These are phyloP conservation scores for Pseudocercospora fuligena DNA, from an alignment of 2,329 filamentous ascomycete genomes.

Conservation along the genomic window DNA sequence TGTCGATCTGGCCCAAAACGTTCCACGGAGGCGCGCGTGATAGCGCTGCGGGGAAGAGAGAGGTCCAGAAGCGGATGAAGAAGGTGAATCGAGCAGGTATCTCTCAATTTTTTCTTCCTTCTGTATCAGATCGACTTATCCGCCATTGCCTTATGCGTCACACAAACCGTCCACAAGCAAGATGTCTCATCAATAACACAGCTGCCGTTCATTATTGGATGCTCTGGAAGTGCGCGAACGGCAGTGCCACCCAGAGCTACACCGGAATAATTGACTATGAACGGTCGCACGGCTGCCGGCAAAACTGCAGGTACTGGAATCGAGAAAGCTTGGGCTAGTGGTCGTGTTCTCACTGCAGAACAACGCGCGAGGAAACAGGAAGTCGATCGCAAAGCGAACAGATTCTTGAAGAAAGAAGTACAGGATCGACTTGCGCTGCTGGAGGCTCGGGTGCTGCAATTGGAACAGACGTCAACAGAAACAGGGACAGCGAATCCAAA, in stretches of 20 bases:
- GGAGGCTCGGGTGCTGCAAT: constrained; percentile 27
- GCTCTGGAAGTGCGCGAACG: background rate
- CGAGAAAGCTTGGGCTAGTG: constrained; percentile 33
- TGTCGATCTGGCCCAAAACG: constrained; percentile 12
- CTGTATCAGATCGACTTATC: background rate
- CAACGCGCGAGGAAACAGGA: constrained; percentile 33
- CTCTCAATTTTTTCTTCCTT: background rate
- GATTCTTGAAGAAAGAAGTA: constrained; percentile 34
- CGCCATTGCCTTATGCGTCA: background rate
- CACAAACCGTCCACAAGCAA: background rate
- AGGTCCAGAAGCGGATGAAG: constrained; percentile 9
- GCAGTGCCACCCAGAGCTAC: background rate
- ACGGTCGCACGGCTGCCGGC: constrained; percentile 29
- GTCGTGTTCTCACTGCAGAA: constrained; percentile 31
- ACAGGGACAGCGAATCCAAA: background rate
- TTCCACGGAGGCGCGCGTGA: constrained; percentile 3
- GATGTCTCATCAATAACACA: background rate
- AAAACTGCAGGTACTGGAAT: constrained; percentile 24
- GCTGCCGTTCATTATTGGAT: background rate
- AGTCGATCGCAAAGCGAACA: constrained; percentile 32
- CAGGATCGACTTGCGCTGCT: constrained; percentile 30
- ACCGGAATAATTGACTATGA: constrained; percentile 21
- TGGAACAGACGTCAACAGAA: constrained; percentile 18
- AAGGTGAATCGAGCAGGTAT: background rate
- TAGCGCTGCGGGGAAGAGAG: constrained; percentile 8